Evolutionary conservation across 441 rosid genomes (phyloP).

Genomic region (Euphorbia celastroides): DNA sequence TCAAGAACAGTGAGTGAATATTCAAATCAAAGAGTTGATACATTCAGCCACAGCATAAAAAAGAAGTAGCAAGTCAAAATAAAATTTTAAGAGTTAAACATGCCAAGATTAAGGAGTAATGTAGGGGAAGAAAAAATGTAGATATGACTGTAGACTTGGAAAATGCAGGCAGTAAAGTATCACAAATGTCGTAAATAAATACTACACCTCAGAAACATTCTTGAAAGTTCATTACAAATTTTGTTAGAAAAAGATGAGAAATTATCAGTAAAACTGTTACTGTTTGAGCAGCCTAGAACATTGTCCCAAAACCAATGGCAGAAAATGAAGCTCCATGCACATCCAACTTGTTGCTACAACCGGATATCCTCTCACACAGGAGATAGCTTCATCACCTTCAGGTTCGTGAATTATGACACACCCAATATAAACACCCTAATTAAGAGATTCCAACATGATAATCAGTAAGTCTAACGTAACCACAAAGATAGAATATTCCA

Average conservation of each 20-base stretch:
- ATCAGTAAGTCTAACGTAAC: constrained; percentile 46
- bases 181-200: too few species aligned
- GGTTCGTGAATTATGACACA: constrained; percentile 63
- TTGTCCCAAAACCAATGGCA: constrained; percentile 39
- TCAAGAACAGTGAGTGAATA: not conserved
- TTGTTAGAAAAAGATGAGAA: constrained; percentile 21
- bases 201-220: too few species aligned
- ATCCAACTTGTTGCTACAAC: constrained; percentile 72
- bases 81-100: not conserved
- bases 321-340: constrained; percentile 48
- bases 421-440: constrained; percentile 82
- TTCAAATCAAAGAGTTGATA: not conserved
- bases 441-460: constrained; percentile 70
- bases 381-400: constrained; percentile 77
- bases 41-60: not conserved
- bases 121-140: not conserved
- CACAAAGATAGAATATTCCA: constrained; percentile 35
- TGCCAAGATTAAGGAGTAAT: constrained; percentile 7
- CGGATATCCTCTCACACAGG: constrained; percentile 76
- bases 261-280: constrained; percentile 24
- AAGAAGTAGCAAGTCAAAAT: not conserved
- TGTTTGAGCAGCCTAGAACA: constrained; percentile 35
- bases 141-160: not conserved
- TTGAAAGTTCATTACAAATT: too few species aligned
- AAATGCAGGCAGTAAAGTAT: not conserved